A percentile compares a stretch with the other conserved stretches of the same genome.
Evolutionary conservation across 2,329 filamentous ascomycete genomes (phyloP).

Genomic region (Pseudophaeomoniella oleicola): DNA sequence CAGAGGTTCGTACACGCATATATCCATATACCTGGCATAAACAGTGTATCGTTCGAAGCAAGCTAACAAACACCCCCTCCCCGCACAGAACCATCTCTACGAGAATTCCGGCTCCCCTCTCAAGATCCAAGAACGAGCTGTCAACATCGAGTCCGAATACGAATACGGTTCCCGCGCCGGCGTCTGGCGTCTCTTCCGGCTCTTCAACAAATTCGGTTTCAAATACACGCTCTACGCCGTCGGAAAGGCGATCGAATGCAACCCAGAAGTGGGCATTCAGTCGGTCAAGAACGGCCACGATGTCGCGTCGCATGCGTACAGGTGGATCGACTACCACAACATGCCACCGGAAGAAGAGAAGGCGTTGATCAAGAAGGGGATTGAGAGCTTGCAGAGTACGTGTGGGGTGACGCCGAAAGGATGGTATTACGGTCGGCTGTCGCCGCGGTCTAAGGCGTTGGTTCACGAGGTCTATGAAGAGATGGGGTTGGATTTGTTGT

Average conservation of each 20-base stretch:
- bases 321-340: conserved; percentile 38
- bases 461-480: conserved; percentile 37
- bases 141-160: conserved; percentile 35
- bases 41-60: too few relatives aligned
- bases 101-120: neutral
- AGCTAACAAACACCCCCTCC: too few relatives aligned
- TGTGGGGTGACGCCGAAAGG: conserved; percentile 33
- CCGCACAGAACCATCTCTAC: neutral
- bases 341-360: conserved; percentile 32
- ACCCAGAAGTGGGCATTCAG: conserved; percentile 31
- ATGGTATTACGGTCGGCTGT: conserved; percentile 35
- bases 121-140: conserved; percentile 14
- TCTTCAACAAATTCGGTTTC: conserved; percentile 34
- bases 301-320: conserved; percentile 33
- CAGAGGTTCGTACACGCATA: conserved; percentile 16
- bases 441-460: conserved; percentile 29
- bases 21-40: too few relatives aligned
- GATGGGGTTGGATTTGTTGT: conserved; percentile 35
- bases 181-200: conserved; percentile 34
- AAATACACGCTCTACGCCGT: conserved; percentile 38
- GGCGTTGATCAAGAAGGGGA: conserved; percentile 29
- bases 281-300: conserved; percentile 37
- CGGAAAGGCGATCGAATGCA: conserved; percentile 31
- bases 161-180: conserved; percentile 36
- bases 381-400: conserved; percentile 26